Evolutionary conservation across 139 green algal genomes (phyloP).

Genomic region (Coccomyxa sp.): DNA sequence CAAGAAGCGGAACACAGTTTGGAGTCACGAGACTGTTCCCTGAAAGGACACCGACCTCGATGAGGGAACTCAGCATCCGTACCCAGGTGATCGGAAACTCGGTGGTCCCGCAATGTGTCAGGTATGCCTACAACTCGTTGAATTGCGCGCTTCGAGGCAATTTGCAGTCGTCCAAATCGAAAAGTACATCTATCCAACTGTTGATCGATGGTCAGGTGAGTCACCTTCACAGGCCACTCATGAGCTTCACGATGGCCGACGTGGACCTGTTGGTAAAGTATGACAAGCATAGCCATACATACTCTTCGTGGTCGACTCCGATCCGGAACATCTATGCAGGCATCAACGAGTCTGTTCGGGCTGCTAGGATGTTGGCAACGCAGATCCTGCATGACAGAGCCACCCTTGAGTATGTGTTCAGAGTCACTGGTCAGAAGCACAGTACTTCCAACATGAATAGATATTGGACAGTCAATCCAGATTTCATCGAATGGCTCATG

Average conservation of each 20-base stretch:
- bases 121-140: not conserved
- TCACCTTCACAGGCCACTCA: not conserved
- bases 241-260: not conserved
- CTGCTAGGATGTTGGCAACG: not conserved
- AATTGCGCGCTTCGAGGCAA: not conserved
- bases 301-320: not conserved
- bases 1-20: not conserved
- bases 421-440: not conserved
- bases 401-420: not conserved
- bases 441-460: not conserved
- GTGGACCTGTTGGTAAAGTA: not conserved
- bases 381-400: not conserved
- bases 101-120: not conserved
- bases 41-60: not conserved
- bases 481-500: not conserved
- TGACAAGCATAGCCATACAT: conserved; percentile 1
- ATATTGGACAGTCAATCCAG: not conserved
- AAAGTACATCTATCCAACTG: not conserved
- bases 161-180: conserved; percentile 1
- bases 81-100: not conserved
- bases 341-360: not conserved
- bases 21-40: not conserved
- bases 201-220: not conserved
- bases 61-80: not conserved
- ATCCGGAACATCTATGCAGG: not conserved